A percentile compares a stretch with the other conserved stretches of the same genome.
These are phyloP conservation scores for Phytophthora litchii DNA, from an alignment of 352 stramenopile species.

Conservation along the genomic window DNA sequence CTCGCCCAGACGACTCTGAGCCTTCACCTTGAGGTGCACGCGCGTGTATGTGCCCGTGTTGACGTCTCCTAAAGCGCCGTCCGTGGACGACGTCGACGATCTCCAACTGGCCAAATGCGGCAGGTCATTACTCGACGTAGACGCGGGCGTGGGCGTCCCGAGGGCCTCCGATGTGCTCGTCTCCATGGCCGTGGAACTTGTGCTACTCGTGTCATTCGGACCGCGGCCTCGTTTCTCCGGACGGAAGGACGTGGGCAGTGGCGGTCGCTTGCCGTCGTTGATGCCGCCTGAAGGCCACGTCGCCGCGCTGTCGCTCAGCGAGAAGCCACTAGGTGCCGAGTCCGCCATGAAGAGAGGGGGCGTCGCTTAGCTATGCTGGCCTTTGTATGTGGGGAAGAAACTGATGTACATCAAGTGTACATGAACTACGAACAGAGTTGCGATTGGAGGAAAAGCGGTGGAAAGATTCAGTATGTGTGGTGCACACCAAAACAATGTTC, in stretches of 20 bases:
- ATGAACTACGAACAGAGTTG: background rate
- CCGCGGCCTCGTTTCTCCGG: slow-evolving; percentile 53
- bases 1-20: slow-evolving; percentile 75
- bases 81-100: slow-evolving; percentile 36
- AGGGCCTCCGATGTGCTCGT: slow-evolving; percentile 16
- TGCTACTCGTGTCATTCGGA: slow-evolving; percentile 15
- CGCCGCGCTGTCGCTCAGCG: slow-evolving; percentile 24
- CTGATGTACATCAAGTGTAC: slow-evolving; percentile 16
- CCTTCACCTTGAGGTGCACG: slow-evolving; percentile 75
- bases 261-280: slow-evolving; percentile 54
- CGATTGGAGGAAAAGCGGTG: background rate
- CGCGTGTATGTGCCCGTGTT: slow-evolving; percentile 86
- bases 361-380: slow-evolving; percentile 19
- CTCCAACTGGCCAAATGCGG: slow-evolving; percentile 45
- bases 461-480: too few species aligned
- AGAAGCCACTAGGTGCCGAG: slow-evolving; percentile 18
- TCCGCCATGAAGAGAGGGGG: slow-evolving; percentile 22
- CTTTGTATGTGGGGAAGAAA: slow-evolving; percentile 1
- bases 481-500: background rate
- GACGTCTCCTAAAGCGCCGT: slow-evolving; percentile 55
- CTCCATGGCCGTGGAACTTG: slow-evolving; percentile 13
- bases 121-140: slow-evolving; percentile 19
- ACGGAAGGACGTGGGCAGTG: slow-evolving; percentile 46
- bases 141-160: background rate
- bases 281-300: slow-evolving; percentile 37